Base-by-base conservation (phyloP, 2,329 filamentous ascomycete species). In the Cladorrhinum sp. region DNA sequence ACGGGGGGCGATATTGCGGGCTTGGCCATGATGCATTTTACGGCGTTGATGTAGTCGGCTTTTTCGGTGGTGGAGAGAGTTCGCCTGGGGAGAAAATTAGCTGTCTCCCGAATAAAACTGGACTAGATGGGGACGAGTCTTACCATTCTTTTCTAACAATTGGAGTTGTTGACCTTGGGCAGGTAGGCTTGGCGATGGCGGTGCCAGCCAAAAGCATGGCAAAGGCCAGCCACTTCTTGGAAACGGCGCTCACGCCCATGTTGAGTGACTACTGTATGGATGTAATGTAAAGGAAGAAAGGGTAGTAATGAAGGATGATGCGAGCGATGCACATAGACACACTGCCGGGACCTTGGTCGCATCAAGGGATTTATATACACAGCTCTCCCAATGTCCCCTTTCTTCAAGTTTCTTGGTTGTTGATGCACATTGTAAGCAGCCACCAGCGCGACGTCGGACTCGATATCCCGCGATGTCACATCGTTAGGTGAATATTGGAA, bases 21-120 rank as follows among this genome's bases (percentile, higher is more conserved):
- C 21, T 69, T 69, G 58, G 63, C 63, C 61, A 74, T 68, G 28
- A 76, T 65, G 66, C 73, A 75, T 64, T 72, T 69, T 57, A 75
- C 70, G 18, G 69, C 73, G n/a, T 65, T 36, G 54, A 76, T 64
- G 62, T 73, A 76, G 36, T 67, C 66, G 10, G 64, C 66, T 56
- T 69, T 70, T 56, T 76, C 72, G 20, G 60, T 23, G 7, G 63
- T 59, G 28, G 64, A 66, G 60, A 74, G 69, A 51, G 68, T 73
- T 9, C 69, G 62, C 74, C 74, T 62, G 18, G 12, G 18, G 10
- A 12, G 18, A 1, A 8, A 7, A 14, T n/a, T 42, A 14, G 36
- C 10, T 8, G 5, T 42, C n/a, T n/a, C n/a, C n/a, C 36, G 16
- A n/a, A 42, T 4, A 24, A 42, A 12, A 14, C 5, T 8, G 36